These are phyloP conservation scores for Imleria badia DNA, from an alignment of 768 basidiomycete species.

Conservation along the genomic window DNA sequence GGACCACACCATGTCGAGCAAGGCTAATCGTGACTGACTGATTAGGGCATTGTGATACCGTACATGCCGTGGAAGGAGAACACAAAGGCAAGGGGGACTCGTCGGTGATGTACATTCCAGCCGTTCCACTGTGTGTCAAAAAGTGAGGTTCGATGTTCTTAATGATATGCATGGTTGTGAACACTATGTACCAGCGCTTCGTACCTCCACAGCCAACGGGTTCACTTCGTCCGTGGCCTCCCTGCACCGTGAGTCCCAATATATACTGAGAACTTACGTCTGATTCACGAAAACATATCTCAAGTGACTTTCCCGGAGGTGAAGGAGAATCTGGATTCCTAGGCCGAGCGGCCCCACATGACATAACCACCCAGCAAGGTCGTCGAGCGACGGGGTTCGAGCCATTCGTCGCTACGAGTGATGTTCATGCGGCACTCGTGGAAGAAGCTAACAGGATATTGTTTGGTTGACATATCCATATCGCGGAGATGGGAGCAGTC, in stretches of 20 bases:
- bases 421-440: slow-evolving; percentile 19
- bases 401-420: slow-evolving; percentile 25
- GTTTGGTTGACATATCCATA: slow-evolving; percentile 11
- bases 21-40: neutral
- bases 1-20: neutral
- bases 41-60: slow-evolving; percentile 53
- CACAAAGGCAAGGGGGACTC: slow-evolving; percentile 51
- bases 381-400: slow-evolving; percentile 45
- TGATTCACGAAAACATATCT: neutral
- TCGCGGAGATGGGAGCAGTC: neutral
- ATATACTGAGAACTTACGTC: neutral
- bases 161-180: neutral
- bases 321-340: slow-evolving; percentile 47
- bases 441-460: slow-evolving; percentile 29
- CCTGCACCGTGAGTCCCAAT: slow-evolving; percentile 45
- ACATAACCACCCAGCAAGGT: slow-evolving; percentile 37
- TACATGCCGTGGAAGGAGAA: slow-evolving; percentile 53
- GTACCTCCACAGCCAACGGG: slow-evolving; percentile 50
- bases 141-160: slow-evolving; percentile 36
- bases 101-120: slow-evolving; percentile 57
- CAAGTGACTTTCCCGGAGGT: slow-evolving; percentile 54
- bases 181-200: slow-evolving; percentile 34
- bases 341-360: slow-evolving; percentile 36
- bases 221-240: slow-evolving; percentile 45
- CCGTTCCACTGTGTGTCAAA: slow-evolving; percentile 48